These are phyloP conservation scores for Leptodermis oblonga DNA, from an alignment of 257 asterid genomes.

Conservation along the genomic window DNA sequence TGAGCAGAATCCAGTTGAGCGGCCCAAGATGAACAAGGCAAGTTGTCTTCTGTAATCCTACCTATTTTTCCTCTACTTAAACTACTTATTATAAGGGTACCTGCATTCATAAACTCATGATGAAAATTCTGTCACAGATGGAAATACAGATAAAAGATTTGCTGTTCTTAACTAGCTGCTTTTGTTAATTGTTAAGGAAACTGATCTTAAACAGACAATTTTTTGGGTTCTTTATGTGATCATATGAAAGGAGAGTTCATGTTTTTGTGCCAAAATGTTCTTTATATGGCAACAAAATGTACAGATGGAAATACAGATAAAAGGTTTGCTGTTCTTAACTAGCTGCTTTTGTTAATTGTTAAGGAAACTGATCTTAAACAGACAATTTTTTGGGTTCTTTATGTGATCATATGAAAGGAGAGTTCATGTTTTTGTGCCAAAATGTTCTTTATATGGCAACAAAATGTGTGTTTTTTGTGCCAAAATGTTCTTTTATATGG, in stretches of 20 bases:
- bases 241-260: no score
- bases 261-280: no score
- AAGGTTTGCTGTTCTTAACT: neutral
- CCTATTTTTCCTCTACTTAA: neutral
- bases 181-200: neutral
- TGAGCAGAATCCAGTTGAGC: constrained; percentile 41
- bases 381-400: no score
- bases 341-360: neutral
- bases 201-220: neutral
- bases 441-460: no score
- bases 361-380: neutral
- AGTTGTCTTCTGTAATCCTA: constrained; percentile 13
- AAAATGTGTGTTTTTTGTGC: no score
- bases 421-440: no score
- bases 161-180: neutral
- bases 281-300: no score
- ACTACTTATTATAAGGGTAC: neutral
- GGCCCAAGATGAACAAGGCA: constrained; percentile 68
- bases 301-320: neutral
- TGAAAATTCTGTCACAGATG: neutral
- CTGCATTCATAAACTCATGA: neutral
- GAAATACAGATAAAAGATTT: neutral
- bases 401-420: no score
- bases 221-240: no score
- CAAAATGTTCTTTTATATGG: no score